Conservation (phyloP, 768 basidiomycete genomes). For the Cyclocybe cylindracea region DNA sequence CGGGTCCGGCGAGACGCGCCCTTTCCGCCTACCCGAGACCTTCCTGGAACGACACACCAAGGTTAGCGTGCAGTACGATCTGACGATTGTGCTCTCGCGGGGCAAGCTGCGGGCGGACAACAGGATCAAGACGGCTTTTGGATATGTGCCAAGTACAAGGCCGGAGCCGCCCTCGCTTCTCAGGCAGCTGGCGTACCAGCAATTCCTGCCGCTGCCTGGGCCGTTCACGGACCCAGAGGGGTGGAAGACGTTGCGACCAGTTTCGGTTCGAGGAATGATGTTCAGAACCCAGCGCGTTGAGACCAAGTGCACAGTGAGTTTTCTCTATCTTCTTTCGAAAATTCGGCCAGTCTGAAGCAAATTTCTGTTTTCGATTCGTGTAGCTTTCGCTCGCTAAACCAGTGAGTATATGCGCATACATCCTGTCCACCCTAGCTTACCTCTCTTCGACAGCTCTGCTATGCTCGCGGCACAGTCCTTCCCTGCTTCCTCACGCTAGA, state of each 20-base stretch:
- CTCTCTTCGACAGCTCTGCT: slow-evolving; percentile 35
- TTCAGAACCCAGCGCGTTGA: slow-evolving; percentile 39
- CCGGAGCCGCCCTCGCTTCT: slow-evolving; percentile 47
- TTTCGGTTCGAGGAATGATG: slow-evolving; percentile 40
- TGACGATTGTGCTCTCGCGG: slow-evolving; percentile 44
- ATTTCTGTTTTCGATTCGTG: slow-evolving; percentile 2
- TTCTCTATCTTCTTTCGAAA: neutral
- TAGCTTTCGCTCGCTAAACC: slow-evolving; percentile 50
- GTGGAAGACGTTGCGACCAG: slow-evolving; percentile 47
- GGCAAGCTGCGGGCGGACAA: slow-evolving; percentile 51
- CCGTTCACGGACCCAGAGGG: slow-evolving; percentile 52
- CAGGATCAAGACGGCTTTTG: slow-evolving; percentile 54
- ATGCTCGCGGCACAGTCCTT: slow-evolving; percentile 49
- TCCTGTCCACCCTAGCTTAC: slow-evolving; percentile 4
- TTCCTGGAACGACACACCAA: slow-evolving; percentile 50
- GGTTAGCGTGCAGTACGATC: slow-evolving; percentile 53
- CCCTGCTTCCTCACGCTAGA: slow-evolving; percentile 47
- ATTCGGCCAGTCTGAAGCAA: neutral
- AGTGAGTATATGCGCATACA: slow-evolving; percentile 25
- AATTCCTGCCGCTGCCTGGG: slow-evolving; percentile 42
- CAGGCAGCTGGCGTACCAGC: slow-evolving; percentile 51
- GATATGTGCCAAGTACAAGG: slow-evolving; percentile 48
- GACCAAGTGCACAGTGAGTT: slow-evolving; percentile 42
- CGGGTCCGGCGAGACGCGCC: slow-evolving; percentile 35
- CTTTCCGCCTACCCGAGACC: slow-evolving; percentile 50